phyloP scores from a whole-genome alignment of 202 grass and related monocot species.

The Dendrocalamus latiflorus region DNA sequence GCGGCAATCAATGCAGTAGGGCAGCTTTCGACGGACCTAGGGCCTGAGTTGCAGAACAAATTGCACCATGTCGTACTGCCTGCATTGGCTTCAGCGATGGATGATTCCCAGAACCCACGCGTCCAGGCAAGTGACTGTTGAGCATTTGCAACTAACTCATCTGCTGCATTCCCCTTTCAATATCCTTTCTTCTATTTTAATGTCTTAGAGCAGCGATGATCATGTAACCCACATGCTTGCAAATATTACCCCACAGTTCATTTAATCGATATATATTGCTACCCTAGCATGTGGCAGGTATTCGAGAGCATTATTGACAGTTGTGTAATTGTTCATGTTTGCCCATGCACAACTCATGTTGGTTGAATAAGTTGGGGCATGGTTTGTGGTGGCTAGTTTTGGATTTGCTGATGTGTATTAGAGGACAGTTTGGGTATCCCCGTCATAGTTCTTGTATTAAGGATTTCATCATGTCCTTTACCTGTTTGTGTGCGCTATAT shows the following conservation, averaged over 20 bases:
- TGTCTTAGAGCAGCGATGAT: slow-evolving; percentile 10
- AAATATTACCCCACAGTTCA: background rate
- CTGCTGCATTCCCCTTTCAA: slow-evolving; percentile 6
- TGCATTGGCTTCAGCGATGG: slow-evolving; percentile 64
- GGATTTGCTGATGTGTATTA: background rate
- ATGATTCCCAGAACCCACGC: slow-evolving; percentile 78
- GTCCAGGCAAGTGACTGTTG: slow-evolving; percentile 58
- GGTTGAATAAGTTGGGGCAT: background rate
- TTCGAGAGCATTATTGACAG: background rate
- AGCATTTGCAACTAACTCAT: slow-evolving; percentile 11
- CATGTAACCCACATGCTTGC: background rate
- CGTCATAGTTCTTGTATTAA: background rate
- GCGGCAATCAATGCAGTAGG: slow-evolving; percentile 70
- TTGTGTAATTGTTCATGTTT: background rate
- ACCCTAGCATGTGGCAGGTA: background rate
- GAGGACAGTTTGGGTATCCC: background rate
- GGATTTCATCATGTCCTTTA: background rate
- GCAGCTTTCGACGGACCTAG: slow-evolving; percentile 64
- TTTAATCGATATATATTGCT: background rate
- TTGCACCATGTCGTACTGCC: slow-evolving; percentile 56
- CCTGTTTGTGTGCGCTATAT: background rate
- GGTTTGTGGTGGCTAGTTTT: background rate
- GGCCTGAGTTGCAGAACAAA: slow-evolving; percentile 52
- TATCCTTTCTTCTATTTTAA: background rate
- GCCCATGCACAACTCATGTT: background rate